Evolutionary conservation across 805 yeast species (phyloP), one percentile per base, ranked within the genome.

Genomic region (Metschnikowia gelsemii): DNA sequence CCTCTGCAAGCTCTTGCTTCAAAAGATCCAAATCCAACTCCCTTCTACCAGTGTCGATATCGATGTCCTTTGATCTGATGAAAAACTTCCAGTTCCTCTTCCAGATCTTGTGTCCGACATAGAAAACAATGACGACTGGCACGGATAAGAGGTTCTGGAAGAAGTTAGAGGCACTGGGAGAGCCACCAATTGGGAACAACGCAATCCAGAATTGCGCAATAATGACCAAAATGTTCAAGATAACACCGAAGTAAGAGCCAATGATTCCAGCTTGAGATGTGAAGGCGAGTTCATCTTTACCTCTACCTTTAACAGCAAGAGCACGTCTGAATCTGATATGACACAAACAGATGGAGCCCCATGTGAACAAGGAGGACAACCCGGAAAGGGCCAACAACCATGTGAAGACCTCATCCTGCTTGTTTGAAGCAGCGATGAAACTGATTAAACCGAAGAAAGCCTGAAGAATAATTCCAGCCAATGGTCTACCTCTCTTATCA

Each of bases 141-240:
- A 73, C 70, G 9, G 87, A 78, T 52, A 87, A 67, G 62, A 81
- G 86, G 19, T 78, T 67, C 57, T 74, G 66, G 70, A 87, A 87
- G 72, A 87, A 87, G 28, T 16, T 41, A 6, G 27, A 16, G 32
- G 52, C 56, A 21, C 46, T 25, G 4, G 56, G 52, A 14, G 32
- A 22, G 21, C 39, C 54, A n/a, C 75, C 79, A 38, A 82, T 61
- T 35, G 87, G 85, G 56, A 70, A 79, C 38, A 80, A 59, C 7
- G 85, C 82, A 35, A 80, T 75, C 82, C 84, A 81, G 59, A 81
- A 79, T 56, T 80, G 85, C 2, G 80, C 83, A 38, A 74, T 61
- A 19, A 80, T 53, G 22, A 80, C 72, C 42, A 80, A 64, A 8
- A 65, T 39, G 57, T 79, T 75, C 49, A 82, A 61, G 9, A 66